Base-by-base conservation (phyloP, 139 green algal species). In the Marvania coccoides region DNA sequence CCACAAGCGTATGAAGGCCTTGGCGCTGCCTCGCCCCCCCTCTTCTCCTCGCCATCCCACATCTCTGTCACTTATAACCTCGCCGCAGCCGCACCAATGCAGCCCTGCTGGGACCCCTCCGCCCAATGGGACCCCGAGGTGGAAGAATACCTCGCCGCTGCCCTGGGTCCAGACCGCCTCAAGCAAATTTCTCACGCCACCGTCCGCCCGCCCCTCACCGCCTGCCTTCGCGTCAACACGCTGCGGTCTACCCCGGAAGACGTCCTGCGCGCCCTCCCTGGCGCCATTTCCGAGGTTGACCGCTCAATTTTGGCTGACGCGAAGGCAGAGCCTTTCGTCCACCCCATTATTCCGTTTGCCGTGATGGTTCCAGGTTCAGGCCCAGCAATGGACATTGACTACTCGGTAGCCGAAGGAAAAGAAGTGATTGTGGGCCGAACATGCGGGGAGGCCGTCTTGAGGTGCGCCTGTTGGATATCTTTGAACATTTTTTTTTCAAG, bases 371-470 rank as follows among this genome's bases (percentile, higher is more conserved):
- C 67, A 0, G 84, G 84, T 23, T 55, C 37, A 8, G 85, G 85
- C 4, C 84, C 81, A 0, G 69, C 85, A 19, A 55, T 55, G 47
- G n/a, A 12, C 2, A 68, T 91, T 7, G 67, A 81, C 38, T 84
- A 83, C 65, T 40, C 46, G 5, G n/a, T 60, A 1, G 67, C 63
- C 80, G 77, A 61, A 9, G 71, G 70, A 0, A 70, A 66, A 8
- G 86, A 95, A 57, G 80, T 97, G 42, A 55, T 96, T 3, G 74
- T 95, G 12, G 84, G 67, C 54, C 81, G 90, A 45, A 94, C 89
- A 71, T 77, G 85, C 1, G 90, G 75, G 1, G 90, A 97, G 66
- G 79, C 89, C 0, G 79, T 97, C 28, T 76, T 97, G 67, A 65
- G 86, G n/a, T n/a, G n/a, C n/a, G n/a, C n/a, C n/a, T n/a, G n/a